Conservation (phyloP, 108 stramenopile species). For the Asterionellopsis glacialis region DNA sequence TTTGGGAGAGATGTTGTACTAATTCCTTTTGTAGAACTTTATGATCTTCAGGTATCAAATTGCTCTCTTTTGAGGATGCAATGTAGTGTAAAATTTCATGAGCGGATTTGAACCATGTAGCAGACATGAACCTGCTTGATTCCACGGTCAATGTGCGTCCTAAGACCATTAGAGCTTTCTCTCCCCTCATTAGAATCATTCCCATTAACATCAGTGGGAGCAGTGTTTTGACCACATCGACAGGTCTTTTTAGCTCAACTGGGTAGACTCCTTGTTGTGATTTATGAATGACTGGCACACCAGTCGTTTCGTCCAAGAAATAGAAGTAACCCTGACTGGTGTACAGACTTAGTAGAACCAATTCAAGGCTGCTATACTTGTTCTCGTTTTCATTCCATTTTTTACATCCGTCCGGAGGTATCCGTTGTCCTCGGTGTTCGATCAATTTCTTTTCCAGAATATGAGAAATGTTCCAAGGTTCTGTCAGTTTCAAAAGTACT, state of each 20-base stretch:
- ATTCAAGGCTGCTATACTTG: conserved; percentile 7
- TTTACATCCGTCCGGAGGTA: conserved; percentile 12
- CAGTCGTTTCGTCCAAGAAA: conserved; percentile 43
- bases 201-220: conserved; percentile 51
- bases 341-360: conserved; percentile 26
- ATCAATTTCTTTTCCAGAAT: conserved; percentile 30
- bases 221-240: conserved; percentile 24
- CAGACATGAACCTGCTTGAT: neutral
- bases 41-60: no score
- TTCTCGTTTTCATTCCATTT: conserved; percentile 8
- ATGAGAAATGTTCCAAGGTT: conserved; percentile 25
- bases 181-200: conserved; percentile 51
- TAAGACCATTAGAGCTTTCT: conserved; percentile 28
- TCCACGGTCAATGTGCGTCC: conserved; percentile 4
- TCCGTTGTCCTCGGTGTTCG: conserved; percentile 12
- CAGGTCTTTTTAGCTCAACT: conserved; percentile 23
- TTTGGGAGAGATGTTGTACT: neutral
- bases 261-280: conserved; percentile 10
- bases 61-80: no score
- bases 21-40: no score
- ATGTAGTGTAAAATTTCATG: neutral
- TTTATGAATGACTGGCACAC: conserved; percentile 30
- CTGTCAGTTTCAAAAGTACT: conserved; percentile 32
- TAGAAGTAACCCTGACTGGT: conserved; percentile 35
- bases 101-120: neutral